Base-by-base conservation (phyloP, 345 rosid genomes). In the Euclidium syriacum region DNA sequence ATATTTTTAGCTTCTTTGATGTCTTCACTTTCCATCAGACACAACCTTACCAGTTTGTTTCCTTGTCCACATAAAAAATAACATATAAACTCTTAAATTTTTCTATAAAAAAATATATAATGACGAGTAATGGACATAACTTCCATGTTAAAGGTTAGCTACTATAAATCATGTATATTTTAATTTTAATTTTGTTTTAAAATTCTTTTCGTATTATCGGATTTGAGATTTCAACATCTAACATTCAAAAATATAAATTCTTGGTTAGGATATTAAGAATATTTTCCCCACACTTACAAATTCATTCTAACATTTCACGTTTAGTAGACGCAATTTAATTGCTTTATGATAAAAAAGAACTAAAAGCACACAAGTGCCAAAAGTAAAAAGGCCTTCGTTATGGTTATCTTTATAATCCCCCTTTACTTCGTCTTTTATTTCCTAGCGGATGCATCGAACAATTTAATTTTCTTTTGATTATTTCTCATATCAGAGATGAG, bases 281-380 rank as follows among this genome's bases (percentile, higher is more conserved):
- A 15, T 30, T 39, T 50, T 48, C 46, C 51, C 53, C 53, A 40
- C 15, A 39, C 17, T 36, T 48, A 15, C 49, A 58, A 26, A 67
- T 38, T 30, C 35, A 60, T 69, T 19, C 42, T 1, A 52, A 27
- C 26, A 61, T 41, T 61, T 61, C 62, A 52, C 41, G 73, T 69
- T 69, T 43, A 55, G 67, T 69, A 69, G 42, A 52, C 67, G 73
- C 67, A 69, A 69, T 54, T 49, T 16, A 34, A 20, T 60, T 33
- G 41, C 68, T 69, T 69, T 69, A 60, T 52, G 25, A 33, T 10
- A 26, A 55, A 50, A 56, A 26, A 55, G 39, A 56, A 46, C 15
- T 3, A 68, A 50, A 58, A 43, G 41, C 40, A 54, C 2, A 59
- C 61, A 34, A 44, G 50, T 61, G 73, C 16, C 67, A 52, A 44